Evolutionary conservation across 345 rosid genomes (phyloP).

Genomic region (Xanthoceras sorbifolium): DNA sequence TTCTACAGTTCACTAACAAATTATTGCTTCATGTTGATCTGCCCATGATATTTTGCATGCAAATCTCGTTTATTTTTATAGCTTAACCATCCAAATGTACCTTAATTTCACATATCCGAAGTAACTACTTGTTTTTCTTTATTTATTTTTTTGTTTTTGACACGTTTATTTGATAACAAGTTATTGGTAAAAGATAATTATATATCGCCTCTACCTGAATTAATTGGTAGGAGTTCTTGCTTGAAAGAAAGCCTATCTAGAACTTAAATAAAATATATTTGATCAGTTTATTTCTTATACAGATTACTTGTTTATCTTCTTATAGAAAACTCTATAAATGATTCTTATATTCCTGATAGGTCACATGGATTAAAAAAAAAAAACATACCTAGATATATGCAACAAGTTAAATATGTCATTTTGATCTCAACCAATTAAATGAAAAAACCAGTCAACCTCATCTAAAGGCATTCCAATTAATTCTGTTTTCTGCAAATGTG

Average conservation of each 20-base stretch:
- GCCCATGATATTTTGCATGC: background rate
- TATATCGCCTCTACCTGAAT: background rate
- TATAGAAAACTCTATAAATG: background rate
- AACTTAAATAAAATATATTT: background rate
- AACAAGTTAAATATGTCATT: no score
- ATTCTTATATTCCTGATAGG: no score
- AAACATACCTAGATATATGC: no score
- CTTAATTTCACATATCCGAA: no score
- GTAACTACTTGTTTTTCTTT: no score
- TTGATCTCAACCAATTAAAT: no score
- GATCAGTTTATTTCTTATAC: background rate
- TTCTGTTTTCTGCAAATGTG: background rate
- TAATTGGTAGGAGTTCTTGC: background rate
- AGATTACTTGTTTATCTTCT: background rate
- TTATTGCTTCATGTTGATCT: no score
- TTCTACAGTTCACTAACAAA: background rate
- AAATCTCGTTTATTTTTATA: background rate
- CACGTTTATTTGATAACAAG: no score
- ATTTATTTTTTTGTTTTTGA: no score
- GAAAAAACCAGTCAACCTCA: background rate
- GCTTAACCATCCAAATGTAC: no score
- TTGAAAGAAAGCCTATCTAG: background rate
- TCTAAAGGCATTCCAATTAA: no score
- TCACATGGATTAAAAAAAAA: no score
- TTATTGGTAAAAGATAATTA: background rate